Conservation (phyloP, 352 stramenopile genomes). For the Thraustotheca clavata region DNA sequence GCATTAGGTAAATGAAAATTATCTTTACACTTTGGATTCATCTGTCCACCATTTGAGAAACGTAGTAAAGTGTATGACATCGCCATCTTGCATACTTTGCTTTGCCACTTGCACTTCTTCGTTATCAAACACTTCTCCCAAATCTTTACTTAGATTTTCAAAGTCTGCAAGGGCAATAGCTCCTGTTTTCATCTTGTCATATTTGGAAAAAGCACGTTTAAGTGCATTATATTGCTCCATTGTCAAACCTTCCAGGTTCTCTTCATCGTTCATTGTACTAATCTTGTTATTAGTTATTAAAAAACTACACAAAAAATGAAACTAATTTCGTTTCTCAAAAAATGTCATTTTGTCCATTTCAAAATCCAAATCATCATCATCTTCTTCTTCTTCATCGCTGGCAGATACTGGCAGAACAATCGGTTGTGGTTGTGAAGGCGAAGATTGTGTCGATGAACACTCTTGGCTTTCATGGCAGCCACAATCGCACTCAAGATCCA, state of each 20-base stretch:
- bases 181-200: slow-evolving; percentile 22
- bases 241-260: too few relatives aligned
- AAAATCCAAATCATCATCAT: slow-evolving; percentile 4
- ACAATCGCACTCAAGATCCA: not conserved
- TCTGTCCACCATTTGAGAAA: slow-evolving; percentile 21
- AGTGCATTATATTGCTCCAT: slow-evolving; percentile 9
- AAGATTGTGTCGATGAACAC: not conserved
- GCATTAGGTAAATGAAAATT: not conserved
- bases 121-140: slow-evolving; percentile 15
- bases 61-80: slow-evolving; percentile 5
- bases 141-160: slow-evolving; percentile 4
- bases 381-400: not conserved
- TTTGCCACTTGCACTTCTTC: slow-evolving; percentile 16
- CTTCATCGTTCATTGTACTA: too few relatives aligned
- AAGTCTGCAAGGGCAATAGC: slow-evolving; percentile 12
- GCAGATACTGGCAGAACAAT: not conserved
- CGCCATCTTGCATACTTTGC: slow-evolving; percentile 8
- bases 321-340: not conserved
- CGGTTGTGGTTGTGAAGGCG: not conserved
- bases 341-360: not conserved
- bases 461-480: not conserved
- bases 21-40: slow-evolving; percentile 6
- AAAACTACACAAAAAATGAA: too few relatives aligned
- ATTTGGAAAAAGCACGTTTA: slow-evolving; percentile 7
- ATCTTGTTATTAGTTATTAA: too few relatives aligned